phyloP scores from a whole-genome alignment of 768 basidiomycete genomes.

The Termitomyces bulborhizus region DNA sequence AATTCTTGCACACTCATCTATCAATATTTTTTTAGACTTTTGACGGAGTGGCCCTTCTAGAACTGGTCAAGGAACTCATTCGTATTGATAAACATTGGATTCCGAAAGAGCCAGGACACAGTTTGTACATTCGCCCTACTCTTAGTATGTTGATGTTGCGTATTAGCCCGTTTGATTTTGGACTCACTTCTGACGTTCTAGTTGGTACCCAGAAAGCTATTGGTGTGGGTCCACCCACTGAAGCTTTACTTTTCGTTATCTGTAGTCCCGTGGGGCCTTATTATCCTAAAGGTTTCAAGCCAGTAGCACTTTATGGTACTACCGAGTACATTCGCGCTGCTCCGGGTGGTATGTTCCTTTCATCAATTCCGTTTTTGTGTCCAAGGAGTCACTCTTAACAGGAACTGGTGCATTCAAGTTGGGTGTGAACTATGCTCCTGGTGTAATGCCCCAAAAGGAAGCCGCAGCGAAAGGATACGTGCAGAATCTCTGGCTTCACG shows the following conservation, averaged over 20 bases:
- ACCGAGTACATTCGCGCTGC: constrained; percentile 80
- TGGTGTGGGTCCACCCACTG: constrained; percentile 68
- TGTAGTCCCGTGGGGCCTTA: constrained; percentile 81
- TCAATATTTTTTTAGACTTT: constrained; percentile 48
- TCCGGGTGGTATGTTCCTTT: constrained; percentile 59
- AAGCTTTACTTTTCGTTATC: constrained; percentile 85
- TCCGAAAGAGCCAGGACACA: constrained; percentile 81
- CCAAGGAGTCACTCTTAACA: constrained; percentile 15
- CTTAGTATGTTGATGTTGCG: constrained; percentile 31
- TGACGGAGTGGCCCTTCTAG: constrained; percentile 64
- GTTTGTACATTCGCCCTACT: constrained; percentile 86
- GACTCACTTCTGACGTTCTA: constrained; percentile 20
- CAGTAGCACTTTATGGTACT: constrained; percentile 81
- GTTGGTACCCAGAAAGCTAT: constrained; percentile 74
- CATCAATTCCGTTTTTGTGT: background rate
- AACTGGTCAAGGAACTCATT: constrained; percentile 84
- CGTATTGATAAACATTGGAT: constrained; percentile 87
- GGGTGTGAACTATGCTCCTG: constrained; percentile 85
- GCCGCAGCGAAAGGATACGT: constrained; percentile 74
- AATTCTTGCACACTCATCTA: background rate
- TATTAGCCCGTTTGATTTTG: background rate
- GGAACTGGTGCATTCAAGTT: constrained; percentile 87
- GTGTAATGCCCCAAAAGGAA: constrained; percentile 76
- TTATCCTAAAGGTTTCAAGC: constrained; percentile 85
- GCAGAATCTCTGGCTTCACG: constrained; percentile 89